Base-by-base conservation (phyloP, 2,329 filamentous ascomycete species). In the Monilinia aucupariae region DNA sequence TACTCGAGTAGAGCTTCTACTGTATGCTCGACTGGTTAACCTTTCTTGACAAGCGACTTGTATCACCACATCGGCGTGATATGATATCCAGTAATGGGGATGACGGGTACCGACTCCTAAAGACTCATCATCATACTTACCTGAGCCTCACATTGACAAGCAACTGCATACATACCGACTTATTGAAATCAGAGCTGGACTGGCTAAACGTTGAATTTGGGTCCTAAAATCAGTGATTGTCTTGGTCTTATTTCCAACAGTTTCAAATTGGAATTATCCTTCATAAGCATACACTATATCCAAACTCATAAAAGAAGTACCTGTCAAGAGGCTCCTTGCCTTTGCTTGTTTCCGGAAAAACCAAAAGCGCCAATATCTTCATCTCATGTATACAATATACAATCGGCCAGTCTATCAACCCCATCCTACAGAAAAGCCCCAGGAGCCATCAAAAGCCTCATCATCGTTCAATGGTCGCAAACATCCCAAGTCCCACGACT, bases 381-480 rank as follows among this genome's bases (percentile, higher is more conserved):
- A 34, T n/a, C 8, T 56, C 20, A 25, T 56, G 39, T 45, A 41
- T 51, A 62, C 54, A 53, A 13, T 45, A 41, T 51, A 62, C 54
- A 53, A 13, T 45, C 37, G 15, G 13, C 25, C 45, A 10, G 17
- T 41, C 7, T 13, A 52, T 68, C 54, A 71, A 62, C 65, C 68
- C 62, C 68, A 72, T 43, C 73, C 72, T 39, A 74, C 70, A 58
- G 64, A 73, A 51, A 74, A 74, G 34, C 73, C 73, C 63, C 73
- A 74, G 0, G 71, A 73, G 3, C 72, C 73, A 65, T 74, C 71
- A 49, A 74, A 74, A 4, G 65, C 67, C 53, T 70, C 68, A 3
- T 71, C 68, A 22, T 64, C 69, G 43, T 84, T 78, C 74, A 86
- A 81, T 5, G 78, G 80, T 65, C 80, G 78, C n/a, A 88, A 71